Base-by-base conservation (phyloP, 140 eudicot species). In the Artemisia princeps region DNA sequence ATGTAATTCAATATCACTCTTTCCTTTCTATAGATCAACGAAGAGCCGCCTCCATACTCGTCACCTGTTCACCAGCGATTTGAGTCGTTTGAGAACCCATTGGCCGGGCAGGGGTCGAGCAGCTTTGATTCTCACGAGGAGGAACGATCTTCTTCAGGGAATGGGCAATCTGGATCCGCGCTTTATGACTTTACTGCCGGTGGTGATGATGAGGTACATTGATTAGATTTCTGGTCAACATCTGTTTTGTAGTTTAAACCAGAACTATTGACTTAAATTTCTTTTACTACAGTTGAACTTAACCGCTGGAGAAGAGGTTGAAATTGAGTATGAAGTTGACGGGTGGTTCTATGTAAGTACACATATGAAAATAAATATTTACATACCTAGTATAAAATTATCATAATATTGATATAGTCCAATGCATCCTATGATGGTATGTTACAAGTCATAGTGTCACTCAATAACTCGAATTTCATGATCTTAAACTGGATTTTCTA, bases 161-260 rank as follows among this genome's bases (percentile, higher is more conserved):
- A 75, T 73, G 63, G 78, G 10, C 84, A 78, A 62, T 60, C 64
- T 62, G 97, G 97, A 64, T 65, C 91, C 24, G 97, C 97, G 5
- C 95, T 91, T 69, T 91, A 91, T 82, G 97, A 91, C 69, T 91
- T 91, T 78, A 83, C 96, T 45, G 97, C 97, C 16, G 97, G 97
- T 71, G 96, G 96, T 60, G 97, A 91, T 78, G 97, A 91, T 78
- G 97, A 91, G 96, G 97, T 91, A 72, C 54, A 40, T 65, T 57
- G 45, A 56, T 54, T 73, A 46, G 45, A 56, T 45, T 57, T 56
- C 40, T 49, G 26, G 67, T 65, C 66, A 28, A 24, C 58, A 46
- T 9, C 13, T 58, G 10, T 49, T 68, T 15, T 20, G 45, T 22
- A 61, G 10, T 28, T 72, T 30, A 37, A 61, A 11, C 58, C 49